Evolutionary conservation across 768 basidiomycete genomes (phyloP), one percentile per base, ranked within the genome.

Genomic region (Naematelia encephala): DNA sequence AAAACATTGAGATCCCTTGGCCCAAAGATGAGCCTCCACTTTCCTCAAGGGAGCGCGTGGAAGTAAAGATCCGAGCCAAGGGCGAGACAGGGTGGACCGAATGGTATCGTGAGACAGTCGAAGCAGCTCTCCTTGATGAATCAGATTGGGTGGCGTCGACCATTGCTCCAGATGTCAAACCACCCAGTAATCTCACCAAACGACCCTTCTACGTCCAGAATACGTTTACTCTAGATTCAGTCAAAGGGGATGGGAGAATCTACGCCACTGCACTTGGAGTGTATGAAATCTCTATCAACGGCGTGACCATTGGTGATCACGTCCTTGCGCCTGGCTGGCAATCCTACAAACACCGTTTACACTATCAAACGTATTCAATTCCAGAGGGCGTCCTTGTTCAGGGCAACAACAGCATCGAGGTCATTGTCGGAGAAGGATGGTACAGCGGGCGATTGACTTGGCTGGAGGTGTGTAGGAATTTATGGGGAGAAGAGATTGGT

Each of bases 241-340:
- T 13, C 10, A 21, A 19, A 2, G 27, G 29, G 21, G 21, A 2
- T 19, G 59, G 53, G 3, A 27, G 69, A 22, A 39, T 72, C 22
- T 69, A 72, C 53, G 66, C 62, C 39, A 72, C 70, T 5, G 70
- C 70, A 13, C 54, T 62, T 4, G 70, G 70, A 3, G 45, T 67
- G 2, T 72, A 72, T 52, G 57, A 72, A 45, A 34, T 63, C 3
- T 34, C 55, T 13, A 59, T 70, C 56, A 72, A 72, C 57, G 70
- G 70, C 39, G 19, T 30, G 19, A 45, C 29, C 21, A 51, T 72
- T 26, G 68, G 66, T 21, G 60, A 69, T 21, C 59, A 72, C 13
- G 44, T 65, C 39, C 42, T 69, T n/a, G 59, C 68, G 1, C 70
- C 70, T 21, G 70, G 70, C 11, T 72, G 70, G 70, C 59, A 61